Evolutionary conservation across 2,329 filamentous ascomycete genomes (phyloP), one percentile per base, ranked within the genome.

Genomic region (Rugonectria rugulosa): DNA sequence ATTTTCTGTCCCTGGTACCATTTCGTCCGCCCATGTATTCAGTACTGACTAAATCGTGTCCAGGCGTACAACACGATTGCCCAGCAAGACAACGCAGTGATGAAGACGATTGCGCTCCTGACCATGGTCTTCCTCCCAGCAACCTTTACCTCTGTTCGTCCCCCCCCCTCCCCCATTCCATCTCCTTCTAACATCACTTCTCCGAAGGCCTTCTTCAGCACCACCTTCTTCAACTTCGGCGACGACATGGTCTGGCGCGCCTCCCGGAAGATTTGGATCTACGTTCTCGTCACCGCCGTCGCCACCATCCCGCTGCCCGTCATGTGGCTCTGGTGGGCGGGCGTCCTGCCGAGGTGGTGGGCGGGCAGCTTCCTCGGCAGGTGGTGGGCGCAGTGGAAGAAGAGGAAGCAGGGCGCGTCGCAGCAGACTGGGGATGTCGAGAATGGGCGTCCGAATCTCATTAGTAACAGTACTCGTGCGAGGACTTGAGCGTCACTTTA

Each of bases 31-130:
- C 3, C 1, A 6, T 14, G 6, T 10, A 8, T 27, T 49, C 10
- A 38, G 11, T 23, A n/a, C n/a, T 15, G 6, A 15, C 2, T 15
- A 21, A 29, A 17, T 24, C 17, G 8, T 10, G 21, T 32, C 9
- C n/a, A 50, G 47, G 47, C 47, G n/a, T 50, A 50, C 21, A 50
- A 50, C n/a, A 50, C 47, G 8, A 50, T 50, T 21, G 47, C 47
- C 2, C 37, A 50, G 20, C 37, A 50, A 34, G 47, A 50, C 38
- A 50, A 50, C 21, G 42, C 37, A 19, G 47, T 50, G 10, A 50
- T 50, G 47, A 50, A 50, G 26, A 42, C 47, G 10, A 50, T 50
- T n/a, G 47, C 47, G 2, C 37, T 50, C 8, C n/a, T 50, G 21
- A 50, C 47, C 7, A 50, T 50, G 47, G 36, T 50, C 4, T 50